A percentile compares a stretch with the other conserved stretches of the same genome.
Evolutionary conservation across 345 rosid species (phyloP).

Genomic region (Hypericum perforatum): DNA sequence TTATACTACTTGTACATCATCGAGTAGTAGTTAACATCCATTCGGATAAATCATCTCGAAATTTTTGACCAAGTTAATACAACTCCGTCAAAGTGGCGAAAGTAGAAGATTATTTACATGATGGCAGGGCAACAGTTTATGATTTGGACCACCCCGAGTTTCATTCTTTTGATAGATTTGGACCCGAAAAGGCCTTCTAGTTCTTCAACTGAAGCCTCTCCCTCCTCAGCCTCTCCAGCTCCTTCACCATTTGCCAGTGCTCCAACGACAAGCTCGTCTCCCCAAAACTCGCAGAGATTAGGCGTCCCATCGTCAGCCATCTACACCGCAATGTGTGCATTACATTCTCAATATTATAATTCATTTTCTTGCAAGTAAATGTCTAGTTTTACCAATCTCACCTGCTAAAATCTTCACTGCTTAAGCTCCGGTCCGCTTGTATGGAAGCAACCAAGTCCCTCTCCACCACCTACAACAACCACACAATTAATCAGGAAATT

Average conservation of each 20-base stretch:
- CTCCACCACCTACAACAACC: conserved; percentile 47
- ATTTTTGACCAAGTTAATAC: no score
- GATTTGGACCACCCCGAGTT: no score
- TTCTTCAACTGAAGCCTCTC: conserved; percentile 46
- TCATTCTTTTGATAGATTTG: no score
- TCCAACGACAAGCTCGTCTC: conserved; percentile 50
- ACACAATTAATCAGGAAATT: neutral
- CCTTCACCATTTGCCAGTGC: conserved; percentile 88
- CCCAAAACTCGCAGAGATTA: conserved; percentile 67
- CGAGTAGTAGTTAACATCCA: no score
- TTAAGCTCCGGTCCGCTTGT: conserved; percentile 63
- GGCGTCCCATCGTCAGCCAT: conserved; percentile 78
- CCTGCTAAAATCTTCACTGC: conserved; percentile 84
- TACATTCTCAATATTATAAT: neutral
- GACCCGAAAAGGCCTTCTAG: no score
- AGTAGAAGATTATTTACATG: no score
- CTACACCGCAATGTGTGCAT: conserved; percentile 22
- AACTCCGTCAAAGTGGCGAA: no score
- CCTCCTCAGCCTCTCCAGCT: conserved; percentile 65
- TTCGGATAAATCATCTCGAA: no score
- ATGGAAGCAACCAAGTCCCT: conserved; percentile 76
- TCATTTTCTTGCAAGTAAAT: neutral
- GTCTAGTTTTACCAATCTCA: conserved; percentile 6
- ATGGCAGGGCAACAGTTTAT: no score
- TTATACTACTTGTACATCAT: no score